These are phyloP conservation scores for Kurtzmaniella quercitrusa DNA, from an alignment of 1,139 yeast genomes.

Conservation along the genomic window DNA sequence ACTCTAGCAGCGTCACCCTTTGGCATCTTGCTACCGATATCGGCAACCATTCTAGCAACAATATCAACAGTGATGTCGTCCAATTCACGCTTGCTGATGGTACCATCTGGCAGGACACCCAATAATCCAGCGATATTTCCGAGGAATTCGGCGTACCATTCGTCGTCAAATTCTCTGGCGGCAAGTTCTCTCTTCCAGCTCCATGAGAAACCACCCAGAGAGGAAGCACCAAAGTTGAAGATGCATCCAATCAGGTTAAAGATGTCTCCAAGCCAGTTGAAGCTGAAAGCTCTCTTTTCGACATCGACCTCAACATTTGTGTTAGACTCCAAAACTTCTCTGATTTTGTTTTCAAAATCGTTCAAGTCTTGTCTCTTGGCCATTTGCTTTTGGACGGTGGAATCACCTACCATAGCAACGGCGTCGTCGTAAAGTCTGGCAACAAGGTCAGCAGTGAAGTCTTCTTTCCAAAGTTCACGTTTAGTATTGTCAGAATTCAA, in stretches of 20 bases:
- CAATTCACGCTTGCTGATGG: slow-evolving; percentile 4
- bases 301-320: slow-evolving; percentile 2
- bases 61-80: neutral
- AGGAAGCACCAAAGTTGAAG: neutral
- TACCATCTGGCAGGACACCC: neutral
- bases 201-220: neutral
- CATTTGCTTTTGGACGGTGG: neutral
- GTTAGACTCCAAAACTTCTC: slow-evolving; percentile 4
- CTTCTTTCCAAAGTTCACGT: neutral
- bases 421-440: slow-evolving; percentile 2
- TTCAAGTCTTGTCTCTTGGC: slow-evolving; percentile 1
- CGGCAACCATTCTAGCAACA: slow-evolving; percentile 4
- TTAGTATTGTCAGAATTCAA: neutral
- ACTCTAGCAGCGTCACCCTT: neutral
- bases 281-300: neutral
- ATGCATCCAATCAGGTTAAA: neutral
- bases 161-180: neutral
- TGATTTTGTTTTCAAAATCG: slow-evolving; percentile 1
- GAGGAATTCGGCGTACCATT: neutral
- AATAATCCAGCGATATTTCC: slow-evolving; percentile 2
- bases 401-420: slow-evolving; percentile 1
- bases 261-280: neutral
- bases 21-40: neutral
- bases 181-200: slow-evolving; percentile 1
- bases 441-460: slow-evolving; percentile 2